Conservation (phyloP, 192 early-diverging fungal species). For the Umbelopsis isabellina region DNA sequence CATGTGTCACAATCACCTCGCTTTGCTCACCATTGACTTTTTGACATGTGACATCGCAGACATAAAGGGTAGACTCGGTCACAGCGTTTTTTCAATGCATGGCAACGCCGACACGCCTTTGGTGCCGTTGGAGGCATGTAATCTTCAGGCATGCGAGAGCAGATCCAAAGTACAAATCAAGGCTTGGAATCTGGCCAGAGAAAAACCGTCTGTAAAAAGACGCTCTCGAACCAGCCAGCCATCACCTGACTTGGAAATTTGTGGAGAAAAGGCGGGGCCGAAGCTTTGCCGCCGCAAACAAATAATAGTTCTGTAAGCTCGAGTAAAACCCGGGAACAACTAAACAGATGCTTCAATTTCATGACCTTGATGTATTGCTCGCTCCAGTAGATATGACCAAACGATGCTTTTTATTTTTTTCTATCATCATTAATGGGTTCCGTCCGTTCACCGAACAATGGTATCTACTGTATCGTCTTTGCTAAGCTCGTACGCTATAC, state of each 20-base stretch:
- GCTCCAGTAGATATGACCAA: neutral
- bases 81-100: conserved; percentile 9
- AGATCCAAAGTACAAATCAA: neutral
- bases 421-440: neutral
- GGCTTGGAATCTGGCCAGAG: neutral
- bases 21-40: conserved; percentile 3
- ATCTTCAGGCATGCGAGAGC: neutral
- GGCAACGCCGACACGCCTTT: conserved; percentile 7
- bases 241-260: no score
- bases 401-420: neutral
- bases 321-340: no score
- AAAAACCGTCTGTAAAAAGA: no score
- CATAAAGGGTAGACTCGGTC: conserved; percentile 9
- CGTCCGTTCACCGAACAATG: conserved; percentile 16
- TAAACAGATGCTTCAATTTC: no score
- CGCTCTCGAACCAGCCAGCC: no score
- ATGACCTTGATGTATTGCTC: no score
- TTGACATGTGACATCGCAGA: conserved; percentile 17
- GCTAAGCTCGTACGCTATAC: conserved; percentile 26
- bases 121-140: conserved; percentile 2
- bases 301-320: no score
- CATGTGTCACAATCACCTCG: neutral
- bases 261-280: no score
- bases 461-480: conserved; percentile 27
- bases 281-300: no score